Base-by-base conservation (phyloP, 441 rosid genomes). In the Populus trichocarpa region DNA sequence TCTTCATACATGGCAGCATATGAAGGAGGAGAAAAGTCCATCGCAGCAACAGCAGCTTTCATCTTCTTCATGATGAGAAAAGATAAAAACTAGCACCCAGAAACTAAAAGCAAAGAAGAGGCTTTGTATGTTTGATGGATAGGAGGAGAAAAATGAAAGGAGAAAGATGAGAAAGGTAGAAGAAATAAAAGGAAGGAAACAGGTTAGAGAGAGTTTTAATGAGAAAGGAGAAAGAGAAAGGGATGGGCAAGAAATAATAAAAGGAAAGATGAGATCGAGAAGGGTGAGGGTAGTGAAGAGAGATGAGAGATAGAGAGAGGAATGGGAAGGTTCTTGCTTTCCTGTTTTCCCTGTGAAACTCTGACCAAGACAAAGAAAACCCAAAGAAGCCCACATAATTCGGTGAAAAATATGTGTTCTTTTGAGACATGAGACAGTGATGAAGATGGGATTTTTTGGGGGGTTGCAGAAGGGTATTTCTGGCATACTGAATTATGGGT, bases 361-460 rank as follows among this genome's bases (percentile, higher is more conserved):
- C 92, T 89, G 96, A 94, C 98, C 96, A 80, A 89, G 90, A 89
- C 90, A 86, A 85, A 81, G 67, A 88, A 91, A 88, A 87, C 90
- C 88, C 90, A 85, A 89, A 88, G 95, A 90, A 90, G 95, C 97
- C 97, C 98, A 90, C 91, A 91, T 88, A 85, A 87, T 83, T 88
- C 79, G 88, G 90, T 85, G 89, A 75, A 80, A 84, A 81, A 84
- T 79, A 66, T 86, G 83, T 82, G 84, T 66, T 79, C 77, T 82
- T 74, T 70, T 84, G 86, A 80, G 86, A 81, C 86, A 79, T 75
- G 87, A 89, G 93, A 87, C 91, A 89, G 90, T 86, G 92, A 81
- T 84, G 92, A 93, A 91, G 93, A 89, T 84, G 81, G 87, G 85
- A 85, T 80, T 65, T 85, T 85, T 83, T 78, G 86, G 86, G 89